Percentiles rank a stretch among this genome's conserved stretches.
These are phyloP conservation scores for Peronospora farinosa DNA, from an alignment of 352 stramenopile genomes.

Conservation along the genomic window DNA sequence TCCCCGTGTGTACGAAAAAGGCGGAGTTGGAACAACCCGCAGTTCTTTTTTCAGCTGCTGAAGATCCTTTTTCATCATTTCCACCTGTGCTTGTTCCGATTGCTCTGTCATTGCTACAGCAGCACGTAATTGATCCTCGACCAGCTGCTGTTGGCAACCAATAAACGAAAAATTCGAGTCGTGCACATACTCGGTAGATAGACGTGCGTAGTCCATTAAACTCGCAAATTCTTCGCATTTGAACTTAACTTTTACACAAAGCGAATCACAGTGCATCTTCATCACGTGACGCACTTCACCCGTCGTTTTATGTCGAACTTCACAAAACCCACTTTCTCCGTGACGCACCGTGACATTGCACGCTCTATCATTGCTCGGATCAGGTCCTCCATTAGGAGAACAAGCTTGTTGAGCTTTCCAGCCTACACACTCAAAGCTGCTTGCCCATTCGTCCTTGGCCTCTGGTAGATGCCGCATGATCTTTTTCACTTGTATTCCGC, in stretches of 20 bases:
- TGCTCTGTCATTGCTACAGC: conserved; percentile 6
- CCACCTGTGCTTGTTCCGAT: neutral
- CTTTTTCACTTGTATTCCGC: conserved; percentile 4
- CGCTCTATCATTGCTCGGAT: conserved; percentile 26
- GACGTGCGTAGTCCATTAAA: conserved; percentile 36
- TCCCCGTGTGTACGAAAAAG: conserved; percentile 24
- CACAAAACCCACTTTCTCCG: conserved; percentile 44
- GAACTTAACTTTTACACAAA: conserved; percentile 36
- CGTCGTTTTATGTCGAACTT: conserved; percentile 32
- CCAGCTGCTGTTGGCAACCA: conserved; percentile 23
- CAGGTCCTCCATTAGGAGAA: conserved; percentile 28
- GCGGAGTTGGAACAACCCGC: neutral
- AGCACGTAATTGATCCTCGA: conserved; percentile 27
- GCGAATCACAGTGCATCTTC: conserved; percentile 57
- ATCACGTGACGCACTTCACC: conserved; percentile 35
- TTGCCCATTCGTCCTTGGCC: conserved; percentile 8
- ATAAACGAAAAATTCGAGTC: conserved; percentile 34
- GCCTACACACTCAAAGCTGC: conserved; percentile 45
- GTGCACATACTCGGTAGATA: conserved; percentile 39
- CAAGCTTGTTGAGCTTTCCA: conserved; percentile 46
- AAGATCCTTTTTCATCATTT: neutral
- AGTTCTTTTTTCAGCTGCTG: neutral
- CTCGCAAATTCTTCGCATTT: conserved; percentile 37
- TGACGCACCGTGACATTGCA: conserved; percentile 38
- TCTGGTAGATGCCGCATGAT: conserved; percentile 16